Conservation (phyloP, 495 filamentous ascomycete species). For the Cryomyces minteri region DNA sequence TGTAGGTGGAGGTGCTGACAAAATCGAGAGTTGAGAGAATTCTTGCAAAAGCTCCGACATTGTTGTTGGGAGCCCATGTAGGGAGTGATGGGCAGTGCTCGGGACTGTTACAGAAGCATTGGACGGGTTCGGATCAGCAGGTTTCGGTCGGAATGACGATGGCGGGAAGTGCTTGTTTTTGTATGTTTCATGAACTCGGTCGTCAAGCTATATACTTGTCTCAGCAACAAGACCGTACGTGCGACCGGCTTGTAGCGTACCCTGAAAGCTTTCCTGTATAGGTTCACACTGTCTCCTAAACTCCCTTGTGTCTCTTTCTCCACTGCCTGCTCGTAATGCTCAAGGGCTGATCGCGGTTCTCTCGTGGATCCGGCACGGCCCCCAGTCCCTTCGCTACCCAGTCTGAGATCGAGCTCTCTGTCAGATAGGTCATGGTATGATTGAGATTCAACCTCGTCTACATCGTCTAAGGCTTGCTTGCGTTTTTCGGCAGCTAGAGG, state of each 20-base stretch:
- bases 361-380: neutral
- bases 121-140: constrained; percentile 31
- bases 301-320: constrained; percentile 72
- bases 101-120: constrained; percentile 32
- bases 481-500: too few species aligned
- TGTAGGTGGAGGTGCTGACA: neutral
- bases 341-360: constrained; percentile 43
- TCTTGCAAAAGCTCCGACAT: constrained; percentile 53
- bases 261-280: constrained; percentile 80
- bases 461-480: constrained; percentile 11
- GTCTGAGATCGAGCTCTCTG: neutral
- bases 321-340: constrained; percentile 85
- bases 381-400: neutral
- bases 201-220: constrained; percentile 44
- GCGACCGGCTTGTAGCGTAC: constrained; percentile 23
- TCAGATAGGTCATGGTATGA: neutral
- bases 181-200: constrained; percentile 66
- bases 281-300: constrained; percentile 71
- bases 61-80: constrained; percentile 32
- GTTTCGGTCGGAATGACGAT: constrained; percentile 35
- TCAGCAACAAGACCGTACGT: neutral
- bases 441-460: neutral
- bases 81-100: constrained; percentile 35
- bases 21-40: constrained; percentile 51
- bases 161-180: constrained; percentile 76